A percentile compares a stretch with the other conserved stretches of the same genome.
phyloP scores from a whole-genome alignment of 352 stramenopile genomes.

The Pythium sp. region DNA sequence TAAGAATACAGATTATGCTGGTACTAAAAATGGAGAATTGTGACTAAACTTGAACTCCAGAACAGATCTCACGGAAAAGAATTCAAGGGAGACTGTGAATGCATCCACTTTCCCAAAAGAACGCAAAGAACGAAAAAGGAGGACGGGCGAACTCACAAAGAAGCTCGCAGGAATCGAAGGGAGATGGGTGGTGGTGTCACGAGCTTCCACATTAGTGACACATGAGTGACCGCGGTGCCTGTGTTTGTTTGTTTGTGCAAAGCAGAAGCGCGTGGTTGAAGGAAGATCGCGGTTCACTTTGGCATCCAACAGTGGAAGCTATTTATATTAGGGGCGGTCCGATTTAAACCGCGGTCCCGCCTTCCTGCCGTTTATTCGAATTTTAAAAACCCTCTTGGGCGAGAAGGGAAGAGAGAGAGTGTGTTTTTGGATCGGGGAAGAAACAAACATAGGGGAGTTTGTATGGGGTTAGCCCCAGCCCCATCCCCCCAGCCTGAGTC shows the following conservation, averaged over 20 bases:
- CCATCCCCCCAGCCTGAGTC: slow-evolving; percentile 10
- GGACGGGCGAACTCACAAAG: slow-evolving; percentile 3
- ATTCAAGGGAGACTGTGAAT: neutral
- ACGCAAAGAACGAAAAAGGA: neutral
- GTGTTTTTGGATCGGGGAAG: slow-evolving; percentile 7
- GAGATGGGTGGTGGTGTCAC: too few relatives aligned
- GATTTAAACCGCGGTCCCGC: slow-evolving; percentile 1
- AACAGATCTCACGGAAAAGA: too few relatives aligned
- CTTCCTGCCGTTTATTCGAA: slow-evolving; percentile 7
- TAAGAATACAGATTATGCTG: too few relatives aligned
- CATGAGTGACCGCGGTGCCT: too few relatives aligned
- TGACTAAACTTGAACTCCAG: too few relatives aligned
- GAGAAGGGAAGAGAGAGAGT: neutral
- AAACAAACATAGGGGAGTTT: neutral
- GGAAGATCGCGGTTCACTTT: slow-evolving; percentile 6
- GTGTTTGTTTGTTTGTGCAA: slow-evolving; percentile 3
- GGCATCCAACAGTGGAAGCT: neutral
- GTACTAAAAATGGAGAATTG: too few relatives aligned
- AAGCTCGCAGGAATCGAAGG: slow-evolving; percentile 3
- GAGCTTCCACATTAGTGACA: too few relatives aligned
- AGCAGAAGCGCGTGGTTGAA: neutral
- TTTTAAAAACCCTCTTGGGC: neutral
- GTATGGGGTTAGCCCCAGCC: neutral
- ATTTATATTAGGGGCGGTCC: slow-evolving; percentile 1
- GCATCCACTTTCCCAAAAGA: neutral